Percentiles rank a stretch among this genome's conserved stretches.
These are phyloP conservation scores for Dryas alaskensis DNA, from an alignment of 306 rosid species.

Conservation along the genomic window DNA sequence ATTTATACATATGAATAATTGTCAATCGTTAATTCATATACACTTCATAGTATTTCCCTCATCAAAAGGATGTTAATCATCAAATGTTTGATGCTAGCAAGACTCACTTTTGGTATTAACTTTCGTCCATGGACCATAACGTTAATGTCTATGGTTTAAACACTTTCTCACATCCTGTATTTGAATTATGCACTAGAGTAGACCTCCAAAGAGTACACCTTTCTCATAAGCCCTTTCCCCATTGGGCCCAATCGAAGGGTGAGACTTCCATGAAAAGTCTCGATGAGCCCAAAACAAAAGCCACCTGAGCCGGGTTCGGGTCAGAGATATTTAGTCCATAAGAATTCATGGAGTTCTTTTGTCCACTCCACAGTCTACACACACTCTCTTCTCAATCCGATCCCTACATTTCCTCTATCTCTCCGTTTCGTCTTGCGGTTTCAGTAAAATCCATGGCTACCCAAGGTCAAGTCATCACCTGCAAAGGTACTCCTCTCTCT, in stretches of 20 bases:
- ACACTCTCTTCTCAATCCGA: constrained; percentile 6
- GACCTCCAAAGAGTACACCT: too few relatives aligned
- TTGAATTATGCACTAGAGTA: too few relatives aligned
- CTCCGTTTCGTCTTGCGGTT: constrained; percentile 5
- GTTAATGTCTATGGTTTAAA: too few relatives aligned
- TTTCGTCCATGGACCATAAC: too few relatives aligned
- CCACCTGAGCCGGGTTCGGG: neutral
- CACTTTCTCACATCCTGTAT: too few relatives aligned
- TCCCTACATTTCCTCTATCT: neutral
- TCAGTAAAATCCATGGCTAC: constrained; percentile 59
- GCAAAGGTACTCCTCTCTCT: constrained; percentile 60
- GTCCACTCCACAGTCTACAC: neutral
- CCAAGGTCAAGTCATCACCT: constrained; percentile 84
- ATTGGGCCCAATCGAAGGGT: neutral
- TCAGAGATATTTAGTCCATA: neutral
- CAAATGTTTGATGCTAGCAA: too few relatives aligned
- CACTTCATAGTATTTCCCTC: neutral
- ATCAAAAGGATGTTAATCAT: too few relatives aligned
- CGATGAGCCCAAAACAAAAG: neutral
- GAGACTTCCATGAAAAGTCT: neutral
- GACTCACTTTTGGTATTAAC: too few relatives aligned
- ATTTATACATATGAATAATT: neutral
- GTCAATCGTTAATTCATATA: neutral
- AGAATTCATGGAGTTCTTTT: neutral
- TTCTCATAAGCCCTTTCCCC: too few relatives aligned